Conservation (phyloP, 306 rosid genomes). For the Citrullus colocynthis region DNA sequence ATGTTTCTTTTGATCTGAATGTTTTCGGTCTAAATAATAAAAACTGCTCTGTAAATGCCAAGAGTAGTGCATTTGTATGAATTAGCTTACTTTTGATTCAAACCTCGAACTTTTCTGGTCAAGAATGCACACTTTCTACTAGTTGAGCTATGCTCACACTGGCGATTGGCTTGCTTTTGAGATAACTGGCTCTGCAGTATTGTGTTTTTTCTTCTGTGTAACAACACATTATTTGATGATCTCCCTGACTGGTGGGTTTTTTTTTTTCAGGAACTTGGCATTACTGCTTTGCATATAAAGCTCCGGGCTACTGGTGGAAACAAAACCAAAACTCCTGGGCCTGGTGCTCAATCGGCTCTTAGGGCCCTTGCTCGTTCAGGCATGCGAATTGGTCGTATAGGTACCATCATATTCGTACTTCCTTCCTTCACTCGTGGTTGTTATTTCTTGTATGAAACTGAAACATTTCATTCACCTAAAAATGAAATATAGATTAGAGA, state of each 20-base stretch:
- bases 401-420: slow-evolving; percentile 11
- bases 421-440: not conserved
- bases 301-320: slow-evolving; percentile 51
- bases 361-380: slow-evolving; percentile 56
- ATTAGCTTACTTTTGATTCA: not conserved
- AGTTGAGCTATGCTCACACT: too few relatives aligned
- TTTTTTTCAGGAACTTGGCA: slow-evolving; percentile 31
- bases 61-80: not conserved
- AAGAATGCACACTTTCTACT: too few relatives aligned
- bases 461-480: not conserved
- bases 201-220: not conserved
- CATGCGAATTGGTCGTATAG: slow-evolving; percentile 48
- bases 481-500: not conserved
- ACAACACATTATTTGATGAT: not conserved
- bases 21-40: not conserved
- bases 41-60: not conserved
- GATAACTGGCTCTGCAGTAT: not conserved
- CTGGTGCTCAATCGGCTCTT: slow-evolving; percentile 45
- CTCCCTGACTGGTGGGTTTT: not conserved
- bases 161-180: not conserved
- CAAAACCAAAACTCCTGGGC: slow-evolving; percentile 48
- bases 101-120: too few relatives aligned
- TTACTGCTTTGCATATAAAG: slow-evolving; percentile 46
- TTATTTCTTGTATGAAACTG: not conserved
- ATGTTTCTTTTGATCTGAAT: not conserved